Evolutionary conservation across 129 eudicot species (phyloP).

Genomic region (Heracleum sosnowskyi): DNA sequence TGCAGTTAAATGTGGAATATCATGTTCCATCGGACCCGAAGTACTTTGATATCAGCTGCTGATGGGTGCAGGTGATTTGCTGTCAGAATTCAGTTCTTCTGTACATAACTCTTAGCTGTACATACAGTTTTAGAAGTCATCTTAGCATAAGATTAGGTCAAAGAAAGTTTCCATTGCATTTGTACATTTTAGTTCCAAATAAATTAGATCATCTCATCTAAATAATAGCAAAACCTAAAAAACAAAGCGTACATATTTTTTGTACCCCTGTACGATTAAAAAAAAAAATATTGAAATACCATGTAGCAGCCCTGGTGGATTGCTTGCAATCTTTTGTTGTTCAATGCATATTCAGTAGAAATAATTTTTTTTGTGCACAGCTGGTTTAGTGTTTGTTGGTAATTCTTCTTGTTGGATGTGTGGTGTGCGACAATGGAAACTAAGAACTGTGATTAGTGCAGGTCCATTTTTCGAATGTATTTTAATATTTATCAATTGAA

Average conservation of each 20-base stretch:
- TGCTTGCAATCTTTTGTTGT: no score
- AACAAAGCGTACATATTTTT: conserved; percentile 19
- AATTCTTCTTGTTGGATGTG: no score
- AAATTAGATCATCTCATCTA: conserved; percentile 21
- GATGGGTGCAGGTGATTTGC: conserved; percentile 18
- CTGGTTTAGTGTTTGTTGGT: no score
- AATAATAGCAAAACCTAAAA: conserved; percentile 14
- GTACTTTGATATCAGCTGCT: conserved; percentile 72
- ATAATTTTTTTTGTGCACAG: no score
- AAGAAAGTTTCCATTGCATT: conserved; percentile 11
- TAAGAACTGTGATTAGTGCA: no score
- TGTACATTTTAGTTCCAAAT: conserved; percentile 27
- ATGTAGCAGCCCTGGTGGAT: no score
- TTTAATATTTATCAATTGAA: no score
- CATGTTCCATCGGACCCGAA: conserved; percentile 88
- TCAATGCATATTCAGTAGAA: no score
- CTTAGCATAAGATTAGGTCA: conserved; percentile 3
- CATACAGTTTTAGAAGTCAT: conserved; percentile 7
- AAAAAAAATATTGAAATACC: no score
- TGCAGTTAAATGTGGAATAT: conserved; percentile 86
- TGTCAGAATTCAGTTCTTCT: background rate
- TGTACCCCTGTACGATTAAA: background rate
- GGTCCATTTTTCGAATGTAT: background rate
- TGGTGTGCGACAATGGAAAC: background rate
- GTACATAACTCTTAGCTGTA: conserved; percentile 4